Percentiles rank a stretch among this genome's conserved stretches.
Conservation (phyloP, 306 rosid species). For the Casuarina glauca region DNA sequence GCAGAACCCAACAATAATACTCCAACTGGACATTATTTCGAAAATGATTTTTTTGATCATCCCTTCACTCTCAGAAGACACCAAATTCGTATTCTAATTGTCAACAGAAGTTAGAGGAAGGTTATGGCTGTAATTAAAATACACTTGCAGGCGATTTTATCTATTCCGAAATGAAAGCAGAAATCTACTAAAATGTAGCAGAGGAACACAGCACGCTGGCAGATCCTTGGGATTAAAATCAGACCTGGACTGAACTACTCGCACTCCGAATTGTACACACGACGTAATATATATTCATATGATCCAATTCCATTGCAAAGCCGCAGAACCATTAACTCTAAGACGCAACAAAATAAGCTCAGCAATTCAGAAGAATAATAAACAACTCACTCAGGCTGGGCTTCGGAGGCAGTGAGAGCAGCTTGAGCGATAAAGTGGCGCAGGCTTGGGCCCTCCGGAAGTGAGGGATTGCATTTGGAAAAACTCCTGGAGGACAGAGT, state of each 20-base stretch:
- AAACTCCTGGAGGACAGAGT: conserved; percentile 36
- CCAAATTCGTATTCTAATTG: not conserved
- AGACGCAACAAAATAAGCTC: not conserved
- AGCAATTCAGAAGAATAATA: not conserved
- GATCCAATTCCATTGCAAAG: not conserved
- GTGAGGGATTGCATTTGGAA: conserved; percentile 35
- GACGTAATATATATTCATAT: not conserved
- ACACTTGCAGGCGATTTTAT: not conserved
- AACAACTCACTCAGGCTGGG: conserved; percentile 50
- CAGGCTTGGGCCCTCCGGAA: conserved; percentile 39
- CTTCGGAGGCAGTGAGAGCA: conserved; percentile 52
- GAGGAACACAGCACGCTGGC: not conserved
- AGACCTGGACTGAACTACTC: too few relatives aligned
- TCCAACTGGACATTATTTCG: not conserved
- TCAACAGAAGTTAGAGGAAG: too few relatives aligned
- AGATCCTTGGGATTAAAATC: too few relatives aligned
- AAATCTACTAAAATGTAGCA: not conserved
- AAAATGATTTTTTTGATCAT: not conserved
- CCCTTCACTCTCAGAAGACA: not conserved
- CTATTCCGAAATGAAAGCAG: not conserved
- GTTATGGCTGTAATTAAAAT: not conserved
- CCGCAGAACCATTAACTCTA: not conserved
- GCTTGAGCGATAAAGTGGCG: conserved; percentile 53
- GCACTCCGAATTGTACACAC: too few relatives aligned
- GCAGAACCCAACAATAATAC: not conserved